Base-by-base conservation (phyloP, 768 basidiomycete genomes). In the Lentinula sp. region DNA sequence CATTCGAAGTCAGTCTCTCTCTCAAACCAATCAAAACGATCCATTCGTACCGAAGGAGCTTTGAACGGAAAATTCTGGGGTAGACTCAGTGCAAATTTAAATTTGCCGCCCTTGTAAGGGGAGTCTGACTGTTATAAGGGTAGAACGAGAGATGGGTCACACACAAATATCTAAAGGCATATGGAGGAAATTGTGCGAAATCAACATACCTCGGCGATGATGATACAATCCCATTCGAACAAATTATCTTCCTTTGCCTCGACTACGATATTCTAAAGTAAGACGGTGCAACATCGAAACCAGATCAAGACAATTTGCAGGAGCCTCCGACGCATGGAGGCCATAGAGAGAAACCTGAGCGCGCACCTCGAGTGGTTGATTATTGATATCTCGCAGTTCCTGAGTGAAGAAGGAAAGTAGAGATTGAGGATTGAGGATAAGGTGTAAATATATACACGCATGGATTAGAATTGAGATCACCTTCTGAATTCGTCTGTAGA, bases 51-150 rank as follows among this genome's bases (percentile, higher is more conserved):
- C 61, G 80, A 79, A 41, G 92, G 92, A 3, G 93, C 84, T 72
- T 94, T 93, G 84, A 94, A 94, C 7, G 93, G 92, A 65, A 87
- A 94, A 71, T 84, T 87, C n/a, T 78, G 66, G 0, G 92, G 90
- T n/a, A 94, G 76, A n/a, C 76, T 73, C 12, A 93, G 70, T 42
- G 74, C 86, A 72, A 93, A 93, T 65, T 83, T 79, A 73, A 91
- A 94, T 0, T 82, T 90, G 52, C 93, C 92, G 56, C 81, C 82
- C 72, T 87, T 90, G 80, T 94, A 94, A 0, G 92, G 93, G 33
- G 88, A 90, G 65, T 88, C 85, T 50, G 83, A 68, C 91, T 93
- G 64, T 39, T 8, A 39, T 9, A 39, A 39, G 37, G 4, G 28
- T 39, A 39, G 37, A 13, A 8, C 37, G 37, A 12, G 12, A 1